Base-by-base conservation (phyloP, 306 rosid genomes). In the Inga leiocalycina region DNA sequence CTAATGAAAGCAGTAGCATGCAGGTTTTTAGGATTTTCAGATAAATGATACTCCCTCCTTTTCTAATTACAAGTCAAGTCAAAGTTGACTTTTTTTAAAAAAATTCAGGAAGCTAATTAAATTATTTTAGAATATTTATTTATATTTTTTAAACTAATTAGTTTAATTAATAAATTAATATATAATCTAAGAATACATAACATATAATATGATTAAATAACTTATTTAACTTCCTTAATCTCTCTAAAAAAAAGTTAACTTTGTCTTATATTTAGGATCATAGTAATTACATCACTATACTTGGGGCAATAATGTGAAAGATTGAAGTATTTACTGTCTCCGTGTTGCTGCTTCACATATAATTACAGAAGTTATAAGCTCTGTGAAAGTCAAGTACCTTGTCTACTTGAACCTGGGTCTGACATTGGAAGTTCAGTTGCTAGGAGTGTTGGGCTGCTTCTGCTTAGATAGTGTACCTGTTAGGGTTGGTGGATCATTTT, bases 281-380 rank as follows among this genome's bases (percentile, higher is more conserved):
- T 27, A 27, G 30, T 27, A 51, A 65, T 35, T 79, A 46, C 6
- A 46, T 67, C 48, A 78, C 54, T 22, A 11, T 13, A 8, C 24
- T 35, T 70, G 24, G 27, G 16, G 68, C 54, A 78, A 22, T 56
- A 44, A 17, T 32, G 34, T 41, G 49, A 30, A 75, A 34, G 39
- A 24, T 76, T 74, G 64, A 41, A 19, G 70, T 69, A 17, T 73
- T 74, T 77, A 62, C 71, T 37, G 77, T 77, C 59, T 84, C 73
- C 41, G 4, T 41, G 22, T 70, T 41, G 39, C 61, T 32, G 79
- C 74, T 84, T 78, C 56, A 67, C 74, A 45, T 80, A 80, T 59
- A 68, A 51, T 76, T 71, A 19, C 62, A 14, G 16, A 56, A 5
- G 4, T 22, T 78, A 65, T 48, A 46, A 80, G 46, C 72, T 15